phyloP scores from a whole-genome alignment of 2,329 filamentous ascomycete genomes.

The Ceratocystis harringtonii region DNA sequence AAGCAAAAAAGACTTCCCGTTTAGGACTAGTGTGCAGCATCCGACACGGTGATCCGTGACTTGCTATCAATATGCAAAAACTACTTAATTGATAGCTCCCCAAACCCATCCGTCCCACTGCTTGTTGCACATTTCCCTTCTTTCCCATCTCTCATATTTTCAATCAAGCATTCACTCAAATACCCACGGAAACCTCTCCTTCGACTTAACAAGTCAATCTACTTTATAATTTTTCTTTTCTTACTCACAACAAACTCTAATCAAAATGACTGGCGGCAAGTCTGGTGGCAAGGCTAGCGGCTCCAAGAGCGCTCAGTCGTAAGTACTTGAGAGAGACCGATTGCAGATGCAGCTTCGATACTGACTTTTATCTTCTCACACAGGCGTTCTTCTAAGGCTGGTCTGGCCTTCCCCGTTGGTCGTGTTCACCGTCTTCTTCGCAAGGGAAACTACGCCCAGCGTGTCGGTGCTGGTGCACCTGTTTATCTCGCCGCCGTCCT shows the following conservation, averaged over 20 bases:
- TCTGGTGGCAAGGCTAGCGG: slow-evolving; percentile 99
- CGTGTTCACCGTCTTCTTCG: slow-evolving; percentile 98
- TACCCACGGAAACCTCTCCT: not conserved
- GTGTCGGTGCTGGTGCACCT: slow-evolving; percentile 94
- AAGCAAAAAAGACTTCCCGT: slow-evolving; percentile 20
- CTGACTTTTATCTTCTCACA: not conserved
- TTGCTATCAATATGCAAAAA: slow-evolving; percentile 34
- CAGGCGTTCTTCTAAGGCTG: slow-evolving; percentile 97
- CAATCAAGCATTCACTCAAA: not conserved
- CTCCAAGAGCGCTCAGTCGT: slow-evolving; percentile 99
- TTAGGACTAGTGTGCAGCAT: slow-evolving; percentile 19
- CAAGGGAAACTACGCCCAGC: slow-evolving; percentile 99
- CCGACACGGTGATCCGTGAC: slow-evolving; percentile 35
- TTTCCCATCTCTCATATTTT: slow-evolving; percentile 24
- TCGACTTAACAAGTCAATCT: not conserved
- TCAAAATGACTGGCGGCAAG: slow-evolving; percentile 99
- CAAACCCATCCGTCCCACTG: not conserved
- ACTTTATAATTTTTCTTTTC: slow-evolving; percentile 17
- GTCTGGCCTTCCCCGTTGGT: slow-evolving; percentile 96
- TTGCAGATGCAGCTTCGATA: not conserved
- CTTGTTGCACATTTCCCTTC: not conserved
- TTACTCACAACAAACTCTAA: slow-evolving; percentile 18
- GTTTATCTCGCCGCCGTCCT: slow-evolving; percentile 96
- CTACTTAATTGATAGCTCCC: slow-evolving; percentile 37
- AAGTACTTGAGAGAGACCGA: slow-evolving; percentile 34